These are phyloP conservation scores for Lophium mytilinum DNA, from an alignment of 495 filamentous ascomycete genomes.

Conservation along the genomic window DNA sequence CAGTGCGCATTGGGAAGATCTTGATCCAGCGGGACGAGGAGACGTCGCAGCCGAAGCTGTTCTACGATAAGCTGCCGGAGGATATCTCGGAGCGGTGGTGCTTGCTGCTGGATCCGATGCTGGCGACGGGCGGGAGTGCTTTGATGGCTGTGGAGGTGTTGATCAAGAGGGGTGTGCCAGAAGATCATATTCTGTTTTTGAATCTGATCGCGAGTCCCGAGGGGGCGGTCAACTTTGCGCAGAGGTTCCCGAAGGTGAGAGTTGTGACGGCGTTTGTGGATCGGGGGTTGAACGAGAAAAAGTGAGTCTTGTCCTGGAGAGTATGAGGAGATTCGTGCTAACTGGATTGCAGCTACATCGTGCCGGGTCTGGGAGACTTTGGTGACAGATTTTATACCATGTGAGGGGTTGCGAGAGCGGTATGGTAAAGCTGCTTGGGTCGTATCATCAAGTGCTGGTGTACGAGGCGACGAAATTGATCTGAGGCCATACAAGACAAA, in stretches of 20 bases:
- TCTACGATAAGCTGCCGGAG: constrained; percentile 92
- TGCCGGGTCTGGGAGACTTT: constrained; percentile 92
- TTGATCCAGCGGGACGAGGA: constrained; percentile 96
- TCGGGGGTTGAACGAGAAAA: constrained; percentile 90
- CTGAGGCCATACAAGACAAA: too few species aligned
- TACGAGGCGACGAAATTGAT: background rate
- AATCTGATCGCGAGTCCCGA: constrained; percentile 94
- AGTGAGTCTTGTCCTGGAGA: constrained; percentile 48
- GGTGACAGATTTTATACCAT: constrained; percentile 95
- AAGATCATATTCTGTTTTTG: constrained; percentile 89
- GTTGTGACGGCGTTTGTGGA: constrained; percentile 97
- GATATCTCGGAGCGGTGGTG: constrained; percentile 92
- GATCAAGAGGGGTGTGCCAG: constrained; percentile 80
- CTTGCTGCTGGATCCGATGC: constrained; percentile 95
- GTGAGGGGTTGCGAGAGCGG: constrained; percentile 32
- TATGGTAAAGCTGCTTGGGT: background rate
- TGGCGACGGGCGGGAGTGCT: constrained; percentile 92
- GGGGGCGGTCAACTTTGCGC: constrained; percentile 80
- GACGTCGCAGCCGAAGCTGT: constrained; percentile 80
- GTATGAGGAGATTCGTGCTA: constrained; percentile 20
- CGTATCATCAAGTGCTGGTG: background rate
- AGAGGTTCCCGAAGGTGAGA: constrained; percentile 82
- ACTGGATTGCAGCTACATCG: constrained; percentile 66
- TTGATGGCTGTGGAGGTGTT: constrained; percentile 94
- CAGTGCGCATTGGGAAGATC: constrained; percentile 95